Conservation (phyloP, 768 basidiomycete species). For the Calocybe gangraenosa region DNA sequence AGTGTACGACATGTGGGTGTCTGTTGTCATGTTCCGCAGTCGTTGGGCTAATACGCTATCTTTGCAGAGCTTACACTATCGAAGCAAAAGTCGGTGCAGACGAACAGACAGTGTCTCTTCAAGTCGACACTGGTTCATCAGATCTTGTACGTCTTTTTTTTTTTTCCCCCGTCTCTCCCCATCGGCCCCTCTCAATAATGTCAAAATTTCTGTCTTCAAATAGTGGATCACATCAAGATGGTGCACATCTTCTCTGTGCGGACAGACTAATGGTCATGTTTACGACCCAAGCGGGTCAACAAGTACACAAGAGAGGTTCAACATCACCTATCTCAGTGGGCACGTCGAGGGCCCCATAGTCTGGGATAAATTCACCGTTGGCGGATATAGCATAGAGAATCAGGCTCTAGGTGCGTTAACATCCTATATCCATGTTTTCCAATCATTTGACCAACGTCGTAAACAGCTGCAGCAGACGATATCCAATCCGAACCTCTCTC, state of each 20-base stretch:
- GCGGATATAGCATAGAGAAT: slow-evolving; percentile 55
- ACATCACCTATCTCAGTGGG: slow-evolving; percentile 59
- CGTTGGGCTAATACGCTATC: not conserved
- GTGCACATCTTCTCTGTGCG: slow-evolving; percentile 55
- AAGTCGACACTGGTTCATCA: slow-evolving; percentile 80
- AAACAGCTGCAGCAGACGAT: slow-evolving; percentile 51
- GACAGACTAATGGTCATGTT: slow-evolving; percentile 35
- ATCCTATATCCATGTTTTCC: not conserved
- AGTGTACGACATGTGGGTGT: slow-evolving; percentile 57
- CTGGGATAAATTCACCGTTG: slow-evolving; percentile 63
- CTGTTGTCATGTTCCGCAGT: not conserved
- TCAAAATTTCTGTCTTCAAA: not conserved
- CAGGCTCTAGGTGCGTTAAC: slow-evolving; percentile 64
- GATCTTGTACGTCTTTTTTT: slow-evolving; percentile 53
- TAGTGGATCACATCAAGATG: slow-evolving; percentile 77
- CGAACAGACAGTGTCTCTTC: slow-evolving; percentile 52
- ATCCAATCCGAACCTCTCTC: slow-evolving; percentile 58
- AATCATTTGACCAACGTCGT: not conserved
- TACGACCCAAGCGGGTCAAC: slow-evolving; percentile 54
- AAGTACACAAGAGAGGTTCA: slow-evolving; percentile 39
- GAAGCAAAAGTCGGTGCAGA: slow-evolving; percentile 48
- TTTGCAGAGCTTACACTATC: slow-evolving; percentile 59
- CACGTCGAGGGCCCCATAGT: slow-evolving; percentile 57
- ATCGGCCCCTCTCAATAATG: not conserved
- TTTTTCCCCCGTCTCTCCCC: slow-evolving; percentile 1